Base-by-base conservation (phyloP, 2,329 filamentous ascomycete species). In the Sporothrix brunneoviolacea region DNA sequence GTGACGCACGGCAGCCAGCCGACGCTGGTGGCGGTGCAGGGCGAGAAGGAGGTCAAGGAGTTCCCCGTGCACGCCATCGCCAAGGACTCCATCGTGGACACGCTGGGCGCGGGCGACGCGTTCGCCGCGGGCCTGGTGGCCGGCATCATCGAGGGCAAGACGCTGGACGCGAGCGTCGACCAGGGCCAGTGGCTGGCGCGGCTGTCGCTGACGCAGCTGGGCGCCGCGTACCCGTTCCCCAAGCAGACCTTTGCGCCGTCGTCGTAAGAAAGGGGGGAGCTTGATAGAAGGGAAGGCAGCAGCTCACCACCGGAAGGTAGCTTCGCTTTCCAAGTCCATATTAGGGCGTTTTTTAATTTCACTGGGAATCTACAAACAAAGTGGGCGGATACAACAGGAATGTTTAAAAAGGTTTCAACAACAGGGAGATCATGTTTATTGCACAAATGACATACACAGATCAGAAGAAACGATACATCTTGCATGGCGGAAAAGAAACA, bases 131-230 rank as follows among this genome's bases (percentile, higher is more conserved):
- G 93, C 57, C 90, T 98, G 72, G 77, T 88, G 51, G 93, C 93
- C 48, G 93, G 91, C 65, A 76, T 97, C 57, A 84, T 95, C 55
- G 77, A 91, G 70, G 89, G 86, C 69, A 88, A 93, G 75, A 67
- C 81, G 49, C 77, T 98, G 45, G 83, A 86, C 61, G 81, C 83
- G 59, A 79, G 79, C 63, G 79, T 98, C 60, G 87, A 96, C 68
- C 88, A 93, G 79, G 93, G 93, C 58, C 91, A 96, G 72, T 98
- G 93, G 93, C 80, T 98, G 59, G 93, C 93, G 44, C 85, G 86
- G 64, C 76, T 95, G 63, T 93, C 90, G 77, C 91, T 98, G 68
- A 84, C 91, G 74, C 91, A 97, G 73, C 76, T 96, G 61, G 93
- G 93, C 62, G 91, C 91, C 71, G 93, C 90, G 86, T 97, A 82